A percentile compares a stretch with the other conserved stretches of the same genome.
Conservation (phyloP, 352 stramenopile genomes). For the Nothophytophthora sp. region DNA sequence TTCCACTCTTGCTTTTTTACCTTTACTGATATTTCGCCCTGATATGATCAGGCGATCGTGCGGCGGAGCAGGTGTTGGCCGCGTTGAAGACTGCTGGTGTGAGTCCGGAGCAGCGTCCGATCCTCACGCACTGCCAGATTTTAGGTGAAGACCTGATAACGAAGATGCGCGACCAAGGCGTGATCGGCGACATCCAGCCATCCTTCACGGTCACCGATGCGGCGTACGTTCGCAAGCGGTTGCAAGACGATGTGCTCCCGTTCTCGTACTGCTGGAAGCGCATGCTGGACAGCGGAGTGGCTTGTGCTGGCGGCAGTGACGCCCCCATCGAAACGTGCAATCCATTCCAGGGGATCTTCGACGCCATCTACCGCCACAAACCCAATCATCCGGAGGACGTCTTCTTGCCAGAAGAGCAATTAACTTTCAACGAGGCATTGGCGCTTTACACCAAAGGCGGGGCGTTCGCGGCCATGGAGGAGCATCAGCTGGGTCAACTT, state of each 20-base stretch:
- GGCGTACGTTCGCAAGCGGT: constrained; percentile 74
- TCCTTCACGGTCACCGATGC: constrained; percentile 90
- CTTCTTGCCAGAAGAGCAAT: constrained; percentile 60
- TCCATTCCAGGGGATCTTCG: constrained; percentile 89
- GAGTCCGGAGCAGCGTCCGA: constrained; percentile 50
- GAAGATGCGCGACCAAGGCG: constrained; percentile 70
- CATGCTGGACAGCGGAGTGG: constrained; percentile 69
- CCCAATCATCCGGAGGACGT: constrained; percentile 44
- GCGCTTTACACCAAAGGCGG: constrained; percentile 82
- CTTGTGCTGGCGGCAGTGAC: constrained; percentile 83
- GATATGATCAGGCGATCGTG: constrained; percentile 52
- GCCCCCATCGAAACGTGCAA: constrained; percentile 88
- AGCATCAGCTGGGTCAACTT: constrained; percentile 54
- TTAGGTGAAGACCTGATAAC: constrained; percentile 68
- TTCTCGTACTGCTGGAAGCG: constrained; percentile 89
- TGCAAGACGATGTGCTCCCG: constrained; percentile 52
- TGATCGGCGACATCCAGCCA: constrained; percentile 89
- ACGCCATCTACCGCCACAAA: constrained; percentile 80
- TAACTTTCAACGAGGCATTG: constrained; percentile 80
- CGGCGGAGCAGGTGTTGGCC: constrained; percentile 71
- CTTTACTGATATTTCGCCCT: background rate
- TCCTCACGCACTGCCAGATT: constrained; percentile 92
- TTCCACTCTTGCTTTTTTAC: background rate
- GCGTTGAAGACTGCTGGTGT: constrained; percentile 62
- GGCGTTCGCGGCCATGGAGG: constrained; percentile 63